These are phyloP conservation scores for Skeletonema tropicum DNA, from an alignment of 108 stramenopile species.

Conservation along the genomic window DNA sequence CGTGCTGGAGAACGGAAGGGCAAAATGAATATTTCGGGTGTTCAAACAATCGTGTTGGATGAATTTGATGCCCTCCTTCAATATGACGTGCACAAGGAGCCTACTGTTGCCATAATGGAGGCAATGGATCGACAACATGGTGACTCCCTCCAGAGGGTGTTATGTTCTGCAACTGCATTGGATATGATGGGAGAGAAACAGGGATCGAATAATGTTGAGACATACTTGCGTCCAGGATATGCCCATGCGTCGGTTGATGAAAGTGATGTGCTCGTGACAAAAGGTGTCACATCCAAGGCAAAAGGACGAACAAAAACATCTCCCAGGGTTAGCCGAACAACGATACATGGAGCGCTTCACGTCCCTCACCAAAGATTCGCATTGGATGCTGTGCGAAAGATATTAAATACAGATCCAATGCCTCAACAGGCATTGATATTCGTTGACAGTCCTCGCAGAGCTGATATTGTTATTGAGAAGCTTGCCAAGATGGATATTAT, in stretches of 20 bases:
- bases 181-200: conserved; percentile 61
- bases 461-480: conserved; percentile 80
- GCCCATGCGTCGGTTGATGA: conserved; percentile 75
- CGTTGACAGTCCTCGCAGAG: conserved; percentile 80
- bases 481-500: conserved; percentile 77
- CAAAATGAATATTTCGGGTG: conserved; percentile 61
- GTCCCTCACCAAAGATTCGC: conserved; percentile 74
- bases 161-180: conserved; percentile 86
- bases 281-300: conserved; percentile 23
- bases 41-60: conserved; percentile 80
- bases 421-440: conserved; percentile 90
- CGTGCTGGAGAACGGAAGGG: conserved; percentile 78
- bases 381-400: conserved; percentile 76
- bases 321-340: conserved; percentile 74
- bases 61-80: conserved; percentile 89
- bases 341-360: conserved; percentile 83
- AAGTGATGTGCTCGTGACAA: conserved; percentile 65
- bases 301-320: conserved; percentile 24
- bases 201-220: conserved; percentile 35
- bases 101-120: conserved; percentile 71
- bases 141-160: conserved; percentile 56
- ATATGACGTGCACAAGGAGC: conserved; percentile 80
- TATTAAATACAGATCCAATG: conserved; percentile 86
- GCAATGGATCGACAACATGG: conserved; percentile 67
- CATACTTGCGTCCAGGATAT: conserved; percentile 69